A percentile compares a stretch with the other conserved stretches of the same genome.
These are phyloP conservation scores for Moniliella sp. DNA, from an alignment of 1,284 basidiomycete species.

Conservation along the genomic window DNA sequence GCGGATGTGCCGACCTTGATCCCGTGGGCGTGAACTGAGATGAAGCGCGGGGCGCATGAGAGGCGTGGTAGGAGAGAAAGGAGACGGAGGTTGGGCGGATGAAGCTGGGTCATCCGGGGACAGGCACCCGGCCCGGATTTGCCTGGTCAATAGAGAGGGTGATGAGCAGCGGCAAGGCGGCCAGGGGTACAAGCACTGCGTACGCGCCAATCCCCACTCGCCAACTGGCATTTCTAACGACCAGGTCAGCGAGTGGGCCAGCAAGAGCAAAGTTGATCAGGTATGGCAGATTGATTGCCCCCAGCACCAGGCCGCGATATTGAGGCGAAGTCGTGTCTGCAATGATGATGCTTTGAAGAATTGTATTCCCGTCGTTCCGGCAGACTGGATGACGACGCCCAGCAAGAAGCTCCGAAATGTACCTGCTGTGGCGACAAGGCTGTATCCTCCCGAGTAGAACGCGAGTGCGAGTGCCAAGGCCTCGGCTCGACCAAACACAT, in stretches of 20 bases:
- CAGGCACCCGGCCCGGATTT: too few relatives aligned
- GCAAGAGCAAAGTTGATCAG: conserved; percentile 42
- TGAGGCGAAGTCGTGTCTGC: conserved; percentile 58
- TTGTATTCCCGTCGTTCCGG: conserved; percentile 34
- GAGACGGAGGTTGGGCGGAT: too few relatives aligned
- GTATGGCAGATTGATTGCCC: conserved; percentile 44
- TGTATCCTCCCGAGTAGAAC: conserved; percentile 41
- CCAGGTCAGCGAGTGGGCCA: conserved; percentile 46
- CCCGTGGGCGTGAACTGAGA: too few relatives aligned
- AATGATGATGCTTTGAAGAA: conserved; percentile 37
- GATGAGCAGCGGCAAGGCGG: conserved; percentile 21
- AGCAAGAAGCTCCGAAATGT: conserved; percentile 40
- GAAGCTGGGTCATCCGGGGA: too few relatives aligned
- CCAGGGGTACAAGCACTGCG: conserved; percentile 19
- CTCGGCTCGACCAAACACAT: conserved; percentile 42
- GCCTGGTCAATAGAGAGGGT: conserved; percentile 21
- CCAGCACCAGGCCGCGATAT: conserved; percentile 53
- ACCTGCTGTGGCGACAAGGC: conserved; percentile 47
- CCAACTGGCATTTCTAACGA: conserved; percentile 43
- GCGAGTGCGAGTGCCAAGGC: conserved; percentile 43
- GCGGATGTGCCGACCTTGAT: too few relatives aligned
- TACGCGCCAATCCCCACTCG: conserved; percentile 51
- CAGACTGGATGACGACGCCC: conserved; percentile 40
- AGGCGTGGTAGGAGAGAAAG: too few relatives aligned
- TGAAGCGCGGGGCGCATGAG: too few relatives aligned